phyloP scores from a whole-genome alignment of 176 grass and related monocot species.

The Themeda triandra region DNA sequence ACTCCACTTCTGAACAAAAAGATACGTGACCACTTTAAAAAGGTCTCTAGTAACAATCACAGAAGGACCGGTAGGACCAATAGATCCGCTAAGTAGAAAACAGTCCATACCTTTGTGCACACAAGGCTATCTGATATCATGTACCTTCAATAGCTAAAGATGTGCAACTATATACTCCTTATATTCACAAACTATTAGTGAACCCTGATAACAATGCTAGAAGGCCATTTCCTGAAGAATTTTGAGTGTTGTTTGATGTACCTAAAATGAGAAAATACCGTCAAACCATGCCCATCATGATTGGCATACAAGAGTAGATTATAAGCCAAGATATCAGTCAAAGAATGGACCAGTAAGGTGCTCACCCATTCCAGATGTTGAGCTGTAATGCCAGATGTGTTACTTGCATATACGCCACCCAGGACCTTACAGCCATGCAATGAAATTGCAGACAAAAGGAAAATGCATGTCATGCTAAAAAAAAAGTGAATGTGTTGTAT shows the following conservation, averaged over 20 bases:
- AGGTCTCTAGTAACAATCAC: background rate
- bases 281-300: background rate
- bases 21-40: background rate
- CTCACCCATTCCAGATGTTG: slow-evolving; percentile 98
- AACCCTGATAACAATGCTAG: slow-evolving; percentile 6
- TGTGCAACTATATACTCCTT: background rate
- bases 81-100: background rate
- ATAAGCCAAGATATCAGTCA: background rate
- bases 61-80: background rate
- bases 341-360: background rate
- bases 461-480: background rate
- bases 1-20: background rate
- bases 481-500: background rate
- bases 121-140: background rate
- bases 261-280: slow-evolving; percentile 33
- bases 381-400: slow-evolving; percentile 80
- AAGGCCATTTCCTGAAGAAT: slow-evolving; percentile 94
- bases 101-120: background rate
- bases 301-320: background rate
- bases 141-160: background rate
- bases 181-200: background rate
- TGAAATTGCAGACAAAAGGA: background rate
- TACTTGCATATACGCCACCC: slow-evolving; percentile 73
- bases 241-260: slow-evolving; percentile 81
- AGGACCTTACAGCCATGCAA: slow-evolving; percentile 56